Conservation (phyloP, 805 yeast genomes). For the Kluyveromyces aestuarii region DNA sequence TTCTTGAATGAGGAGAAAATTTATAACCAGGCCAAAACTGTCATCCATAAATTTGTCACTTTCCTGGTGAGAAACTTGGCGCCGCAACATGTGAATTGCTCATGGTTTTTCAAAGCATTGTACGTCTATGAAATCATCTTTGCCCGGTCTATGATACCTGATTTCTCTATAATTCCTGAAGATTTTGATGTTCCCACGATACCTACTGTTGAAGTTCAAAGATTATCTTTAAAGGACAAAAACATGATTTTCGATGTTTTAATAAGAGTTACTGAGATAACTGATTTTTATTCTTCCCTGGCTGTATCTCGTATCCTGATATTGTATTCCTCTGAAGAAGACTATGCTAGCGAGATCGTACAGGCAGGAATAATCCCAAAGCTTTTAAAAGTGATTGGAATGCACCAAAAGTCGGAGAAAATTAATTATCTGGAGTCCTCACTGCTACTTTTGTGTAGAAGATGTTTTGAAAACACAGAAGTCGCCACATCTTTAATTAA, state of each 20-base stretch:
- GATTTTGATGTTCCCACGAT: constrained; percentile 14
- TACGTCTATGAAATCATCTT: constrained; percentile 47
- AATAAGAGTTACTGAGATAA: constrained; percentile 33
- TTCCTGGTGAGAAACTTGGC: constrained; percentile 31
- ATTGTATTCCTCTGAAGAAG: constrained; percentile 40
- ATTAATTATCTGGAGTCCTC: constrained; percentile 37
- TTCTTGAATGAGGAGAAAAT: constrained; percentile 33
- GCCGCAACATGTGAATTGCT: constrained; percentile 32
- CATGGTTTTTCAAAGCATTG: constrained; percentile 55
- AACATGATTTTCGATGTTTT: constrained; percentile 36
- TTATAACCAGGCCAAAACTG: constrained; percentile 27
- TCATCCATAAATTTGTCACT: constrained; percentile 29
- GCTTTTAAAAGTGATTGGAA: constrained; percentile 38
- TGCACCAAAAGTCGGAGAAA: constrained; percentile 29
- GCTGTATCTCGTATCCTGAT: constrained; percentile 48
- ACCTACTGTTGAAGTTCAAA: constrained; percentile 14
- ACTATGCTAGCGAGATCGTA: constrained; percentile 33
- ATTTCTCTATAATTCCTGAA: constrained; percentile 27
- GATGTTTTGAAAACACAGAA: constrained; percentile 57
- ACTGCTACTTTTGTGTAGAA: constrained; percentile 48
- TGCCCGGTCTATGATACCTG: constrained; percentile 43
- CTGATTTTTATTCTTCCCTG: constrained; percentile 39
- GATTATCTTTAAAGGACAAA: constrained; percentile 15
- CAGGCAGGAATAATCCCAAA: constrained; percentile 39
- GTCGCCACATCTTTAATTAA: constrained; percentile 41